Base-by-base conservation (phyloP, 768 basidiomycete genomes). In the Boletus tomentosulus region DNA sequence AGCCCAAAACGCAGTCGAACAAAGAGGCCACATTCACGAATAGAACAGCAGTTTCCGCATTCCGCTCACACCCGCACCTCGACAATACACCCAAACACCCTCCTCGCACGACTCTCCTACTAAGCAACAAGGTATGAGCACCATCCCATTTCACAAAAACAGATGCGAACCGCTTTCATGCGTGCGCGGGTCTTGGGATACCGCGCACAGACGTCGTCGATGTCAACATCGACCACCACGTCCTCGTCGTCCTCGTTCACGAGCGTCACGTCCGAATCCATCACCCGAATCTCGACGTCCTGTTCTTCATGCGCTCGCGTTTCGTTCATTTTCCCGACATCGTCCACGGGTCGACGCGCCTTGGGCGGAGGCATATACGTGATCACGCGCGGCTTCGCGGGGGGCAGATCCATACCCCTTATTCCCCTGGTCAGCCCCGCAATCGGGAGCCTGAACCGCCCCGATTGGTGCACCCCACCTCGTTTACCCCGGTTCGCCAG, bases 201-300 rank as follows among this genome's bases (percentile, higher is more conserved):
- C 12, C 41, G 61, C 30, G 4, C 34, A 31, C 56, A 51, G 13
- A 71, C 45, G 6, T 57, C 61, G 35, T 62, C 60, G 6, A 63
- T 24, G 43, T 69, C 33, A 4, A 34, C 33, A 34, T 6, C 58
- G 50, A 56, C 31, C 30, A 45, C 46, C 37, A 59, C 46, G 5
- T 54, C 47, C 5, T 54, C 56, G 4, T 60, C 60, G 44, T 63
- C 62, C 15, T 63, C 62, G 47, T 60, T 58, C 35, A 71, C 66
- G 30, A 69, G 69, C 2, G 69, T 69, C 56, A 48, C 25, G 19
- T 70, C 67, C 1, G 67, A 69, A 46, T 60, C 69, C 47, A 62
- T 53, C 25, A 54, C 22, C 8, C 8, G 38, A 2, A 56, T 41
- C 11, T 50, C 60, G 8, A 39, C 28, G 25, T 48, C 57, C 2